phyloP scores from a whole-genome alignment of 441 rosid species.

The Melastoma candidum region DNA sequence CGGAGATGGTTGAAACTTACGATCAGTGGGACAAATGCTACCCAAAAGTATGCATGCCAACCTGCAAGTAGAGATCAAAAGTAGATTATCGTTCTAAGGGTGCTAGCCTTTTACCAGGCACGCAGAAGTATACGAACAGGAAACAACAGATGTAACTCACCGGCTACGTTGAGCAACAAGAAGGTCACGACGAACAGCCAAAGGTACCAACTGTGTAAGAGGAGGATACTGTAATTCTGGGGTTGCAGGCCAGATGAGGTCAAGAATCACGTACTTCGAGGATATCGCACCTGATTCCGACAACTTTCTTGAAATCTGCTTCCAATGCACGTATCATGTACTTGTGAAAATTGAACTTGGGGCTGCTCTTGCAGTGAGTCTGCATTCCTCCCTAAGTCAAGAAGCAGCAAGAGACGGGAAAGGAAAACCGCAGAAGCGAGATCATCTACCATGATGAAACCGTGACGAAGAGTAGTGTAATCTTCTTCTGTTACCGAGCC shows the following conservation, averaged over 20 bases:
- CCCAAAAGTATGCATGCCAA: slow-evolving; percentile 83
- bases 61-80: slow-evolving; percentile 29
- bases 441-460: slow-evolving; percentile 49
- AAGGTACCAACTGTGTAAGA: slow-evolving; percentile 58
- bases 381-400: slow-evolving; percentile 8
- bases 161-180: slow-evolving; percentile 67
- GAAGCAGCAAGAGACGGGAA: neutral
- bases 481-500: slow-evolving; percentile 66
- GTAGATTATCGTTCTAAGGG: too few species aligned
- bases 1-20: slow-evolving; percentile 33
- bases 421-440: neutral
- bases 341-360: slow-evolving; percentile 42
- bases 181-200: slow-evolving; percentile 84
- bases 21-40: slow-evolving; percentile 66
- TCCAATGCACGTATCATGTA: slow-evolving; percentile 61
- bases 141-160: slow-evolving; percentile 12
- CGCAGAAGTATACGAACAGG: too few species aligned
- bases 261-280: too few species aligned
- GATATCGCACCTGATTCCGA: slow-evolving; percentile 51
- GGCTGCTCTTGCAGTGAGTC: slow-evolving; percentile 30
- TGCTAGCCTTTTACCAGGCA: too few species aligned
- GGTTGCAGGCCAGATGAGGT: too few species aligned
- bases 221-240: neutral
- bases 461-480: slow-evolving; percentile 53
- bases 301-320: slow-evolving; percentile 56